Conservation (phyloP, 1,284 basidiomycete genomes). For the Tylopilus sp. region DNA sequence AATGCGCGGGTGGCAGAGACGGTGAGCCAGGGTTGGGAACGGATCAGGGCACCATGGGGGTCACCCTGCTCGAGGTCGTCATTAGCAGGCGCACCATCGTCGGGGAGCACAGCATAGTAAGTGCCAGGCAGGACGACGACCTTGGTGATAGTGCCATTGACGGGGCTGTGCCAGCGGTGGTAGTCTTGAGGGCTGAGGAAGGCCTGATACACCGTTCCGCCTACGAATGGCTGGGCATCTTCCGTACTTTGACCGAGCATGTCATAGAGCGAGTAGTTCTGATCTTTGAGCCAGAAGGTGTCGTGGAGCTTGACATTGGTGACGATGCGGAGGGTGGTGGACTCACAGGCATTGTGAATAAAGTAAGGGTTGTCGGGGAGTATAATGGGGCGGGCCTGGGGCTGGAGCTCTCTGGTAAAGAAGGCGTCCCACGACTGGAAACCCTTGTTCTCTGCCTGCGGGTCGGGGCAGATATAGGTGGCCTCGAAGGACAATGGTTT, state of each 20-base stretch:
- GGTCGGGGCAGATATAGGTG: constrained; percentile 7
- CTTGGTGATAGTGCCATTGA: constrained; percentile 22
- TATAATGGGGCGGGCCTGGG: background rate
- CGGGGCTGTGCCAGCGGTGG: constrained; percentile 56
- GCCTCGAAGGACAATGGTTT: background rate
- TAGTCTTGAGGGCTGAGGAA: constrained; percentile 50
- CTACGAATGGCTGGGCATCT: constrained; percentile 19
- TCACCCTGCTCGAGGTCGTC: background rate
- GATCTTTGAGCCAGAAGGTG: constrained; percentile 5
- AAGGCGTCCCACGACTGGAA: constrained; percentile 10
- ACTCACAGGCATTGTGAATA: constrained; percentile 3
- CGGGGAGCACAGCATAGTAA: constrained; percentile 43
- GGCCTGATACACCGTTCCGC: constrained; percentile 55
- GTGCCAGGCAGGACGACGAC: constrained; percentile 46
- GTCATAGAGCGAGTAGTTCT: constrained; percentile 1
- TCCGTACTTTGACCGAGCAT: background rate
- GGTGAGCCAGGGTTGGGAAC: constrained; percentile 1
- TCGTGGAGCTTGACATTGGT: background rate
- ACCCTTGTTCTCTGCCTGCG: background rate
- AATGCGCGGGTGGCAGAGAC: constrained; percentile 44
- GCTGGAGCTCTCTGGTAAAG: constrained; percentile 1
- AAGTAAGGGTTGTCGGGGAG: background rate
- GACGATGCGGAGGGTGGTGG: background rate
- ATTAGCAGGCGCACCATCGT: constrained; percentile 3
- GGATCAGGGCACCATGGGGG: background rate